A percentile compares a stretch with the other conserved stretches of the same genome.
These are phyloP conservation scores for Tetrapisispora taiwanensis DNA, from an alignment of 805 yeast species.

Conservation along the genomic window DNA sequence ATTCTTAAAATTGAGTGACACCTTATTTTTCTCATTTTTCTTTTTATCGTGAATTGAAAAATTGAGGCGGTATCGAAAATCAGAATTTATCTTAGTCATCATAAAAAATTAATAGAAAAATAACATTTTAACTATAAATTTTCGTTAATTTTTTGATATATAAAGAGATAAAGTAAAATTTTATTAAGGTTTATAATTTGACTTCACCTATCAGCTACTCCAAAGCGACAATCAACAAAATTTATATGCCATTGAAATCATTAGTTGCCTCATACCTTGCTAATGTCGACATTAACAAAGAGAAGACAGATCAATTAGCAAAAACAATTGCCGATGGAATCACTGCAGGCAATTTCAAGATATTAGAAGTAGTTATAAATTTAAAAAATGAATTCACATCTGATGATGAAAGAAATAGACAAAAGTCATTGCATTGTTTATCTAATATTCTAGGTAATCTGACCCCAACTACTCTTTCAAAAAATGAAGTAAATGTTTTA, in stretches of 20 bases:
- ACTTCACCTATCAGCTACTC: too few relatives aligned
- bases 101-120: background rate
- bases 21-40: background rate
- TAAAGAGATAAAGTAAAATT: too few relatives aligned
- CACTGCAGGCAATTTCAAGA: conserved; percentile 20
- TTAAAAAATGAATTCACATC: conserved; percentile 58
- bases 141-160: too few relatives aligned
- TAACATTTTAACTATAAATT: too few relatives aligned
- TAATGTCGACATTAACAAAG: conserved; percentile 30
- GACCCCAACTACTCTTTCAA: conserved; percentile 23
- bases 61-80: background rate
- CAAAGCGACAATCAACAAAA: background rate
- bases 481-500: conserved; percentile 33
- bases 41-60: background rate
- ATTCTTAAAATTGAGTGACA: too few relatives aligned
- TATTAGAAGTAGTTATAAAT: conserved; percentile 45
- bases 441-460: conserved; percentile 30
- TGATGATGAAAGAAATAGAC: conserved; percentile 43
- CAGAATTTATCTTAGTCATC: background rate
- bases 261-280: conserved; percentile 30
- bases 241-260: conserved; percentile 5
- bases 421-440: conserved; percentile 39
- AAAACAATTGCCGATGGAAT: conserved; percentile 22
- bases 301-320: conserved; percentile 24
- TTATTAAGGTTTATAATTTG: too few relatives aligned